Evolutionary conservation across 805 yeast genomes (phyloP), one percentile per base, ranked within the genome.

Genomic region (Wickerhamomyces subpelliculosus): DNA sequence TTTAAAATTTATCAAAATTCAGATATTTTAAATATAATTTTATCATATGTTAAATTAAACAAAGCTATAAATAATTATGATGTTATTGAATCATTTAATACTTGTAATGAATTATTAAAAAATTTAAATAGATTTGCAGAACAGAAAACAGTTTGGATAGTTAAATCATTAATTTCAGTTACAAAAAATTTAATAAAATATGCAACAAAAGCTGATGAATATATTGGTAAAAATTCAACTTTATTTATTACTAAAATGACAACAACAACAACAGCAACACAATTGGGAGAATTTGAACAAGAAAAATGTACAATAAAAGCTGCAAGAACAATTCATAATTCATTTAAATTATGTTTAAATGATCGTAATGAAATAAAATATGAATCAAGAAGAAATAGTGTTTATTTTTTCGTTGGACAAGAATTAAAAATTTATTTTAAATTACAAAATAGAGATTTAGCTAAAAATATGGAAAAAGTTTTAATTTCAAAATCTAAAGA

Each of bases 271-370:
- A 22, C 29, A 33, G 36, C 41, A 20, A 32, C 40, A 39, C 18
- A 13, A 13, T n/a, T 25, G 16, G 51, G 51, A 16, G 55, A 54
- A 27, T 43, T 51, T 32, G 61, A 60, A 31, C 44, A 44, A 7
- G 62, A 60, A 37, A 33, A 40, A 12, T 73, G 42, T 32, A 52
- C 71, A 28, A 84, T 78, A 40, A 67, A 65, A 32, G 71, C 84
- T 30, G 80, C 85, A 0, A 65, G 78, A 43, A 69, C 80, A 3
- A 67, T 87, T 38, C 87, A 86, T 57, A 70, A 77, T 42, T 73
- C 89, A 7, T 83, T 86, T 61, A 84, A 82, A 41, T 54, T 83
- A 4, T 84, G 95, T 44, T 64, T 88, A 32, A 84, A 84, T 45
- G 96, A 88, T 58, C 71, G 89, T 41, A 78, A 77, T 43, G 72